Evolutionary conservation across 2,329 filamentous ascomycete species (phyloP).

Genomic region (Botrytis byssoidea): DNA sequence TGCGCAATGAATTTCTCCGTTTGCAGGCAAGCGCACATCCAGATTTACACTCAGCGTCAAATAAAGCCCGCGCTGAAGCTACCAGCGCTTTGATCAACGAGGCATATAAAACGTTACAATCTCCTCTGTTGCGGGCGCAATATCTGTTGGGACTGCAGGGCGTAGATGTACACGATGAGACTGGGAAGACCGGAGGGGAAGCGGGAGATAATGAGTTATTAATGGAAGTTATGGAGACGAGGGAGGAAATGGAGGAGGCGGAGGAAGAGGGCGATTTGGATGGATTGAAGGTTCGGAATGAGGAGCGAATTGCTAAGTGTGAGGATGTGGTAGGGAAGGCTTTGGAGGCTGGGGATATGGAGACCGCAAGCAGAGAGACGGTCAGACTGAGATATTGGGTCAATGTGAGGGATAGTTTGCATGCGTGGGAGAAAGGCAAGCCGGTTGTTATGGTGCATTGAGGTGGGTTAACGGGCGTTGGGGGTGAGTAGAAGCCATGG

Average conservation of each 20-base stretch:
- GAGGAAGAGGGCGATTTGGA: conserved; percentile 62
- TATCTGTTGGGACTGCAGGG: conserved; percentile 73
- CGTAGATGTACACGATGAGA: conserved; percentile 57
- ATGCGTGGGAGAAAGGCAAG: conserved; percentile 79
- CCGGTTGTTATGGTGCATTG: conserved; percentile 54
- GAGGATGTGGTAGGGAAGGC: conserved; percentile 61
- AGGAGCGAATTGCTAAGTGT: conserved; percentile 61
- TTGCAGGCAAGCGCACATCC: conserved; percentile 78
- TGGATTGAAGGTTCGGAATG: conserved; percentile 62
- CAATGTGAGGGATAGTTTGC: conserved; percentile 77
- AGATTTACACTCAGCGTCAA: conserved; percentile 52
- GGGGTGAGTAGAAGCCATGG: background rate
- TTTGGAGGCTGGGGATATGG: conserved; percentile 65
- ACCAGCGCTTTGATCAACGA: conserved; percentile 84
- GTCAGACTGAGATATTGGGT: conserved; percentile 86
- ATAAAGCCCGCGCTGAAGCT: conserved; percentile 66
- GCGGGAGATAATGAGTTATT: conserved; percentile 68
- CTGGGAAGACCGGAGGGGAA: conserved; percentile 70
- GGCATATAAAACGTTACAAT: conserved; percentile 80
- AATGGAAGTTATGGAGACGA: conserved; percentile 75
- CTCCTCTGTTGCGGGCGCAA: conserved; percentile 80
- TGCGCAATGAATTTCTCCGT: conserved; percentile 82
- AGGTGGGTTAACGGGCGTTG: background rate
- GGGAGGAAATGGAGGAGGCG: conserved; percentile 73
- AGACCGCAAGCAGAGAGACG: conserved; percentile 67